These are phyloP conservation scores for Schizopora paradoxa DNA, from an alignment of 1,284 basidiomycete species.

Conservation along the genomic window DNA sequence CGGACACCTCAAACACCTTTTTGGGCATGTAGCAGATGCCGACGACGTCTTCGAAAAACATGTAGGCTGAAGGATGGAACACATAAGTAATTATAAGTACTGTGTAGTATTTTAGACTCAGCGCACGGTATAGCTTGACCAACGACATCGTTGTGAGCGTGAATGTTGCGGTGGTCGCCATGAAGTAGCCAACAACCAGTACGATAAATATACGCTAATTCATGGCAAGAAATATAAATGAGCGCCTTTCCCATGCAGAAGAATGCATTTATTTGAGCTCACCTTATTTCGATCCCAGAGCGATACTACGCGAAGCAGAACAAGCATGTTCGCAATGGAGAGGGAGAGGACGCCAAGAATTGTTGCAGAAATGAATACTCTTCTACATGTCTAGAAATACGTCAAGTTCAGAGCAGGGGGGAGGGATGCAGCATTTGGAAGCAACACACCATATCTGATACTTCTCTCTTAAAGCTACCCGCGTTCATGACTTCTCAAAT, in stretches of 20 bases:
- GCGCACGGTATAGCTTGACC: slow-evolving; percentile 3
- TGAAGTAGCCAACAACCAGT: slow-evolving; percentile 9
- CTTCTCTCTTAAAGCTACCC: no score
- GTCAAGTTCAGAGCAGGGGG: neutral
- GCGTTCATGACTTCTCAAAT: no score
- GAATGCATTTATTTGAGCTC: neutral
- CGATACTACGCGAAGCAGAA: slow-evolving; percentile 14
- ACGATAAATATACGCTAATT: slow-evolving; percentile 1
- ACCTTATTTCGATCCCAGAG: slow-evolving; percentile 17
- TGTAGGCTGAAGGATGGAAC: slow-evolving; percentile 1
- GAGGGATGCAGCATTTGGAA: no score
- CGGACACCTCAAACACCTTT: slow-evolving; percentile 1
- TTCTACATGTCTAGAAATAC: slow-evolving; percentile 1
- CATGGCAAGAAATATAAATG: neutral
- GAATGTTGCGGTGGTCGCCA: slow-evolving; percentile 7
- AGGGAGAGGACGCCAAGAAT: slow-evolving; percentile 10
- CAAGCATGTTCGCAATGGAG: slow-evolving; percentile 9
- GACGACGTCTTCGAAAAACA: slow-evolving; percentile 1
- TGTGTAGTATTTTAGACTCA: neutral
- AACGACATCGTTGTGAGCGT: slow-evolving; percentile 5
- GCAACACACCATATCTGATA: no score
- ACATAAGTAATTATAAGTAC: neutral
- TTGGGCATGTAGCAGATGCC: slow-evolving; percentile 5
- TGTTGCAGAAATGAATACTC: slow-evolving; percentile 1
- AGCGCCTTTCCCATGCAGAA: neutral